A percentile compares a stretch with the other conserved stretches of the same genome.
phyloP scores from a whole-genome alignment of 306 rosid species.

The apple (Malus domestica) region ASM211411v1 NC_041798.1:19734001-19734500 shows the following conservation, averaged over 20 bases:
- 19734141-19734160: neutral
- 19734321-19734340: constrained; percentile 48
- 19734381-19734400: constrained; percentile 15
- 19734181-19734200: neutral
- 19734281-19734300: constrained; percentile 32
- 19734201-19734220: constrained; percentile 31
- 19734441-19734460: constrained; percentile 56
- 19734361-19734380: constrained; percentile 60
- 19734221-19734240: constrained; percentile 58
- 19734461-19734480: neutral
- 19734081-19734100: neutral
- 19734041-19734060: neutral
- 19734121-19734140: neutral
- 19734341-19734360: constrained; percentile 38
- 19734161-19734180: neutral
- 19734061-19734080: neutral
- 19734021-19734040: constrained; percentile 19
- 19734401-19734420: constrained; percentile 17
- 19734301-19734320: constrained; percentile 44
- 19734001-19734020: constrained; percentile 62
- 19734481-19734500: neutral
- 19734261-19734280: constrained; percentile 43
- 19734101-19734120: neutral
- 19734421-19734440: constrained; percentile 22
- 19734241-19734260: constrained; percentile 48